Evolutionary conservation across 1,284 basidiomycete genomes (phyloP).

Genomic region (Termitomyces sp.): DNA sequence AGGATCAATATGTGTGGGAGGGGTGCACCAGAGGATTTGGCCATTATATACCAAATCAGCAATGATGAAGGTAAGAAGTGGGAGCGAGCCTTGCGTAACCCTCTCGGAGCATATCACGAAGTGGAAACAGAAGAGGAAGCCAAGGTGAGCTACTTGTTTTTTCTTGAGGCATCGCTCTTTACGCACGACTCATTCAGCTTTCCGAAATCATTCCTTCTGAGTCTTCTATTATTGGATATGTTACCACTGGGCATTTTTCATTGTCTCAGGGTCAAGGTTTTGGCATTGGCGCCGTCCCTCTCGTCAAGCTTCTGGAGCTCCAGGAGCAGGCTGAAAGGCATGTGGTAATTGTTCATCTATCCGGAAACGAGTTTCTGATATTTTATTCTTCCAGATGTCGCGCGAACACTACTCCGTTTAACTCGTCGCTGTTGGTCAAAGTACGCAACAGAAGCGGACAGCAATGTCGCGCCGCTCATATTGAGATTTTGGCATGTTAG

Average conservation of each 20-base stretch:
- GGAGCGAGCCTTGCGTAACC: conserved; percentile 30
- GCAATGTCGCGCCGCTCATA: conserved; percentile 37
- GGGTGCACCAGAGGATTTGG: conserved; percentile 73
- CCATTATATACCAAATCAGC: conserved; percentile 59
- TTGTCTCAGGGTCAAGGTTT: conserved; percentile 70
- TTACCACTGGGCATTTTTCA: conserved; percentile 78
- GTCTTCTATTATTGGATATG: conserved; percentile 64
- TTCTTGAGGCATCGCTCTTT: neutral
- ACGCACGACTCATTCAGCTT: conserved; percentile 32
- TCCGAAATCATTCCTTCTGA: conserved; percentile 37
- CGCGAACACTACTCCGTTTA: conserved; percentile 18
- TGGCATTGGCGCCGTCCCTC: conserved; percentile 66
- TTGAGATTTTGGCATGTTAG: conserved; percentile 30
- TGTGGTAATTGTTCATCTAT: neutral
- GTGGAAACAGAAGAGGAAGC: conserved; percentile 34
- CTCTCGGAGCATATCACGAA: conserved; percentile 11
- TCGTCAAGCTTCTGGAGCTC: conserved; percentile 50
- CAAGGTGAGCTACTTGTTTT: conserved; percentile 29
- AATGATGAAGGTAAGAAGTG: conserved; percentile 48
- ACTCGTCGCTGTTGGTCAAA: conserved; percentile 37
- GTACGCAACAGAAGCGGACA: conserved; percentile 44
- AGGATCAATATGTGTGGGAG: conserved; percentile 54
- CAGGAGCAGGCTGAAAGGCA: conserved; percentile 50
- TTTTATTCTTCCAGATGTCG: conserved; percentile 10
- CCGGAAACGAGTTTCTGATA: neutral